Evolutionary conservation across 805 yeast species (phyloP), one percentile per base, ranked within the genome.

Genomic region (Osmozyma mogii): DNA sequence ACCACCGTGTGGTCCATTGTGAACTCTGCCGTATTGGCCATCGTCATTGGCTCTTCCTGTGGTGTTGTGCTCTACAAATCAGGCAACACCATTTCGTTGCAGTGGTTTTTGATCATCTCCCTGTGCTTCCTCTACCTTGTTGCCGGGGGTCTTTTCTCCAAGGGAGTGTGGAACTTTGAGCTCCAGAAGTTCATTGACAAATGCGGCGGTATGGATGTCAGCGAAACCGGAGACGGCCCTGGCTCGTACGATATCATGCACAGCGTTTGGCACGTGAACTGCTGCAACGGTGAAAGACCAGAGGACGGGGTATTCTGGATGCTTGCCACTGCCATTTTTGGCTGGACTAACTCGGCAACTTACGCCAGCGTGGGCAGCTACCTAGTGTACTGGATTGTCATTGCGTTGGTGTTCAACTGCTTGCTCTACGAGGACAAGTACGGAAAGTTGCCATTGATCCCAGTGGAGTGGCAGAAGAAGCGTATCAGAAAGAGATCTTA

Each of bases 401-500:
- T 62, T 2, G 50, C 54, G 5, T 31, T 31, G 8, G 50, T 57
- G 52, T 52, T 61, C 29, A 47, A 49, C 12, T 29, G 47, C 20
- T 50, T 52, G 27, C 37, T 57, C 28, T 51, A 43, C 32, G 66
- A 62, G 40, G 70, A 63, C 36, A 49, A 49, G 24, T 41, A 56
- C 30, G 68, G 68, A 4, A 40, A 41, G 24, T 41, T 61, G 17
- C 67, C 68, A 6, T 34, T 61, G 7, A 29, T 83, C 6, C 94
- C 94, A 4, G 41, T 77, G 9, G 50, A 46, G 28, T 71, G 72
- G 67, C 94, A 83, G 50, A 54, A 61, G 38, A 70, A 65, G 38
- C 57, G 73, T 28, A 68, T 82, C 22, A 55, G 53, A 22, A 70
- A 70, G 47, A 56, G 9, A 7, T 18, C 7, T 8, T 18, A 7